Conservation (phyloP, 148 eudicot genomes). For the Drosera capensis region DNA sequence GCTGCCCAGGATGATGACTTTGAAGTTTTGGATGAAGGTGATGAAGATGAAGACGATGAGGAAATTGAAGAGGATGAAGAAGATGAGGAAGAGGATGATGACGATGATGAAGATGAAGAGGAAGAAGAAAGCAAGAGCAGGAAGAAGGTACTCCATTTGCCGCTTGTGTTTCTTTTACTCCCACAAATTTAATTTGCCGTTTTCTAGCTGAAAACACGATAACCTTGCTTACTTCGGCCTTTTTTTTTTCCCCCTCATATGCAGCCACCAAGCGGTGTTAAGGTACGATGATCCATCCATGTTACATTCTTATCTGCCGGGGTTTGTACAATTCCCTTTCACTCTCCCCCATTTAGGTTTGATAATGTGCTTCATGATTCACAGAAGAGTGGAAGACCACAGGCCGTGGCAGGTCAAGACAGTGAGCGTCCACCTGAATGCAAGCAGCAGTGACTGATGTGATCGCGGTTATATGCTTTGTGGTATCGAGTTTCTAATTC, state of each 20-base stretch:
- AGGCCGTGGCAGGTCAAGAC: conserved; percentile 25
- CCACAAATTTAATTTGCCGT: no score
- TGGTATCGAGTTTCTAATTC: conserved; percentile 2
- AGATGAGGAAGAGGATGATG: conserved; percentile 46
- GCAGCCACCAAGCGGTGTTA: no score
- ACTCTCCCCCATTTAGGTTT: no score
- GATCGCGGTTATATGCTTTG: background rate
- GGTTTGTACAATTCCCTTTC: background rate
- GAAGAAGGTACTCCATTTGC: no score
- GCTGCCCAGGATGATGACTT: conserved; percentile 70
- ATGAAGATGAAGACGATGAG: conserved; percentile 31
- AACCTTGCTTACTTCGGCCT: no score
- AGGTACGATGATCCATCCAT: no score
- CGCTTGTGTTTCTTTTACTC: no score
- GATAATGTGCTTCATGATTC: conserved; percentile 9
- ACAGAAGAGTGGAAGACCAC: conserved; percentile 51
- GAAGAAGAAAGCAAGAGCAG: conserved; percentile 26
- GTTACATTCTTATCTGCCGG: background rate
- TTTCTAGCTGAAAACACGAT: no score
- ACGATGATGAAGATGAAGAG: conserved; percentile 35
- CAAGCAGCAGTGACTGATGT: conserved; percentile 53
- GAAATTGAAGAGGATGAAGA: conserved; percentile 51
- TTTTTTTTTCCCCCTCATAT: no score
- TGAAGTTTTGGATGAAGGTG: conserved; percentile 32
- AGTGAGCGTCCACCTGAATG: conserved; percentile 88